These are phyloP conservation scores for Didymella exigua DNA, from an alignment of 2,329 filamentous ascomycete species.

Conservation along the genomic window DNA sequence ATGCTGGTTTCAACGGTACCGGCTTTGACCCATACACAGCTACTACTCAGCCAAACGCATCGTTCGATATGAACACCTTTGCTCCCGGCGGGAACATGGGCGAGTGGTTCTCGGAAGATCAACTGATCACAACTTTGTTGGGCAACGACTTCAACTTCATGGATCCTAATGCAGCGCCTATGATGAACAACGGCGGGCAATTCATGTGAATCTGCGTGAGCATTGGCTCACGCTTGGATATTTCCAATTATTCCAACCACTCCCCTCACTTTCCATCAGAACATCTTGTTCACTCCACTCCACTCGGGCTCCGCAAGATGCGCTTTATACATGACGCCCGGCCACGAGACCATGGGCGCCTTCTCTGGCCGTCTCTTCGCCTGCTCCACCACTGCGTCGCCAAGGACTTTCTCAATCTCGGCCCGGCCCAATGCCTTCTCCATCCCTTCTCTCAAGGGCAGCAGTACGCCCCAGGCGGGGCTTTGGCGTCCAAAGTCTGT, in stretches of 20 bases:
- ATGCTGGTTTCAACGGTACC: background rate
- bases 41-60: background rate
- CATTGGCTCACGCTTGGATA: background rate
- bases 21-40: background rate
- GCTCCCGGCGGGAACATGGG: conserved; percentile 11
- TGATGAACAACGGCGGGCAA: conserved; percentile 9
- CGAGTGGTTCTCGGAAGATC: conserved; percentile 20
- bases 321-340: conserved; percentile 37
- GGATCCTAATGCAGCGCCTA: conserved; percentile 9
- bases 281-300: conserved; percentile 40
- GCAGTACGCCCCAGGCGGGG: conserved; percentile 25
- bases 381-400: conserved; percentile 52
- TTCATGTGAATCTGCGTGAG: background rate
- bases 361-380: conserved; percentile 46
- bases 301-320: conserved; percentile 36
- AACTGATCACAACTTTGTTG: conserved; percentile 16
- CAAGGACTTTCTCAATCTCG: conserved; percentile 52
- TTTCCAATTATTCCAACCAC: no score
- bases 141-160: conserved; percentile 18
- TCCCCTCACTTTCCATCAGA: conserved; percentile 20
- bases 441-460: conserved; percentile 22
- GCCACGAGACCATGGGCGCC: conserved; percentile 49
- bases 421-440: conserved; percentile 44
- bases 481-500: conserved; percentile 49
- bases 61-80: conserved; percentile 8